Evolutionary conservation across 805 yeast species (phyloP), one percentile per base, ranked within the genome.

Genomic region (Saturnispora silvae): DNA sequence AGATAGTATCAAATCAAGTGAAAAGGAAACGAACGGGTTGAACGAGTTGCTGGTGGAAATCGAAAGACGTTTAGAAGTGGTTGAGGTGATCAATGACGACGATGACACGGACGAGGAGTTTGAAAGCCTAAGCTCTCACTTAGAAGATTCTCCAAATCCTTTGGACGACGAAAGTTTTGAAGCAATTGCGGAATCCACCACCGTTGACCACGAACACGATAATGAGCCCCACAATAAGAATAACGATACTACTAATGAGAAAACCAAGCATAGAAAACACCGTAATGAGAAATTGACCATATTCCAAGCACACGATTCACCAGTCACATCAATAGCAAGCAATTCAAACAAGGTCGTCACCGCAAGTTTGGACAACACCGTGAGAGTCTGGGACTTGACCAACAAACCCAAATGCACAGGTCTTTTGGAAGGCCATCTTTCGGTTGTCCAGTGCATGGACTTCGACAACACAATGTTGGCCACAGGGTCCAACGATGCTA

Each of bases 281-380:
- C 45, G n/a, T 43, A n/a, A 40, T 64, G 65, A 22, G 65, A 79
- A 1, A 84, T 85, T 3, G 65, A 73, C 30, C 54, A 59, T 28
- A 76, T 81, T 20, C 54, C 51, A 62, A 13, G 75, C 76, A 1
- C 83, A 77, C 48, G 63, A 63, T 4, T 72, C 67, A 31, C 45
- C 70, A 3, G 61, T 81, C 17, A 67, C 73, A 1, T 65, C 75
- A 24, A 52, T 81, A 41, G 86, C 77, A 45, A 80, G 81, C 52
- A 85, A 80, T 50, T 81, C 77, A 56, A 87, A 86, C 2, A 75
- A 75, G 1, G 48, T 84, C 55, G 87, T 85, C 2, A 71, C 87
- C 13, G 84, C 95, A 0, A 73, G 85, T 10, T 59, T 75, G 47
- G 95, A 85, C 53, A 82, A 78, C 52, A 72, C 81, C 0, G 79